A percentile compares a stretch with the other conserved stretches of the same genome.
These are phyloP conservation scores for Phoma sp. DNA, from an alignment of 2,329 filamentous ascomycete species.

Conservation along the genomic window DNA sequence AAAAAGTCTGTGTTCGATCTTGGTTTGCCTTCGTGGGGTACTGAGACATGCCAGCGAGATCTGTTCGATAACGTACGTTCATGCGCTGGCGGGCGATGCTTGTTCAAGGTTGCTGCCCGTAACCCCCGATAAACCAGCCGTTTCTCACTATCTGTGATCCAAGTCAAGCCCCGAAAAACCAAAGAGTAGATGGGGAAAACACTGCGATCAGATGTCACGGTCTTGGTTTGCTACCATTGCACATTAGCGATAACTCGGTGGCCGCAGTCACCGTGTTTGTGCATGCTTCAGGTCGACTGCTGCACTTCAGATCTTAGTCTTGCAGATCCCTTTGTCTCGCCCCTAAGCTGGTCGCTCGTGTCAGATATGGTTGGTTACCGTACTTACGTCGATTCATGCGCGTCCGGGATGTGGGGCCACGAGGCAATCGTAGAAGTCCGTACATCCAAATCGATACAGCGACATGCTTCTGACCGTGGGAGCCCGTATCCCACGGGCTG, in stretches of 20 bases:
- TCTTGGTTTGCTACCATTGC: background rate
- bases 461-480: conserved; percentile 1
- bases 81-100: background rate
- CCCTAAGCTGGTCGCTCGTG: conserved; percentile 1
- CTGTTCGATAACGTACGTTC: conserved; percentile 6
- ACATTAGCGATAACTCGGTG: background rate
- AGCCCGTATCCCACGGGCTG: background rate
- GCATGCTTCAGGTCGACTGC: background rate
- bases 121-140: conserved; percentile 13
- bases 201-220: background rate
- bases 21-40: background rate
- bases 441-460: background rate
- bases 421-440: background rate
- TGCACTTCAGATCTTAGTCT: conserved; percentile 5
- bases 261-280: background rate
- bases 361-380: conserved; percentile 4
- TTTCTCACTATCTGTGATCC: background rate
- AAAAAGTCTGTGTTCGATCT: background rate
- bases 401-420: conserved; percentile 8
- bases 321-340: conserved; percentile 12
- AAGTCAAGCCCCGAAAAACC: background rate
- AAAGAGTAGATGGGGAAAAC: background rate
- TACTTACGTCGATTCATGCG: background rate
- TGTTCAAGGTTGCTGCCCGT: background rate
- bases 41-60: conserved; percentile 25